These are phyloP conservation scores for Amaranthus tricolor DNA, from an alignment of 179 eudicot genomes.

Conservation along the genomic window DNA sequence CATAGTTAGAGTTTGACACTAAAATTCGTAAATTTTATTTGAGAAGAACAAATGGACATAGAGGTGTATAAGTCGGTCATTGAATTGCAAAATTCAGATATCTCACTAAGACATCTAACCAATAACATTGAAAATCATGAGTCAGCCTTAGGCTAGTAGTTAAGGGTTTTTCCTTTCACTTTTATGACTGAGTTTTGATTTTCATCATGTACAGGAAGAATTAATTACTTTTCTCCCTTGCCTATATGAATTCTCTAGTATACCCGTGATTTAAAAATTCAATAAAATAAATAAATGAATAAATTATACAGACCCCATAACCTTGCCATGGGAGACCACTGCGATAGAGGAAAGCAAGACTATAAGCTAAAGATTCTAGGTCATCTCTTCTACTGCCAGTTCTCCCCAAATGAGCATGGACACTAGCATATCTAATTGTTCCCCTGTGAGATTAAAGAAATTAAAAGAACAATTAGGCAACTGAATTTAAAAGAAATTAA, in stretches of 20 bases:
- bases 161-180: no score
- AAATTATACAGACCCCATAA: conserved; percentile 19
- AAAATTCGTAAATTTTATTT: no score
- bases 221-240: no score
- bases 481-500: neutral
- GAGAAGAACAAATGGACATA: no score
- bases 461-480: neutral
- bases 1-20: no score
- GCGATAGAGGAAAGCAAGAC: conserved; percentile 50
- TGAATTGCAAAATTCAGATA: neutral
- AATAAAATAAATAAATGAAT: no score
- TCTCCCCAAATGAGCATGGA: conserved; percentile 70
- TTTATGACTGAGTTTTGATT: no score
- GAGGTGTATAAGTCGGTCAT: neutral
- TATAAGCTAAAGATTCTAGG: conserved; percentile 66
- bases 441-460: conserved; percentile 38
- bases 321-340: conserved; percentile 76
- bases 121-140: no score
- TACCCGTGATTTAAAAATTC: no score
- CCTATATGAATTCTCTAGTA: no score
- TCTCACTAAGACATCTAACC: neutral
- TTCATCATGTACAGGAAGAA: no score
- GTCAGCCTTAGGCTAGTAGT: no score
- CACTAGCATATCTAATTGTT: conserved; percentile 67
- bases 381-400: conserved; percentile 66